Percentiles rank a stretch among this genome's conserved stretches.
Evolutionary conservation across 1,139 yeast genomes (phyloP).

Genomic region (Taphrina confusa): DNA sequence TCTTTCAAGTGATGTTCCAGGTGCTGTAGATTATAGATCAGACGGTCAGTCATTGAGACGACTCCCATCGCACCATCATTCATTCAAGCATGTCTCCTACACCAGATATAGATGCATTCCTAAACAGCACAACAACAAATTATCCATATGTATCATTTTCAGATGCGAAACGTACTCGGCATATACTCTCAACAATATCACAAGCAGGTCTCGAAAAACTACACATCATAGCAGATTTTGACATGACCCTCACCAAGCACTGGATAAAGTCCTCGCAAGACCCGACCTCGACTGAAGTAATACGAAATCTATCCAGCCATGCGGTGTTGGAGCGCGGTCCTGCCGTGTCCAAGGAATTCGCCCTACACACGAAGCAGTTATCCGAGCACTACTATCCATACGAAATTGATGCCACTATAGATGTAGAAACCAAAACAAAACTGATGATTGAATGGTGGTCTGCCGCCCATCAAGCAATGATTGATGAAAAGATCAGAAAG

Average conservation of each 20-base stretch:
- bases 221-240: constrained; percentile 27
- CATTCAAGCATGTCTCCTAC: not conserved
- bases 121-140: not conserved
- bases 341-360: constrained; percentile 12
- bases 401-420: constrained; percentile 20
- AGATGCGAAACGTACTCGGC: not conserved
- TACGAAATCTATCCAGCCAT: constrained; percentile 26
- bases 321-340: constrained; percentile 32
- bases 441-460: constrained; percentile 34
- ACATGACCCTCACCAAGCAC: constrained; percentile 34
- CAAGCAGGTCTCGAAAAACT: not conserved
- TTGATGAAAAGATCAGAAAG: constrained; percentile 8
- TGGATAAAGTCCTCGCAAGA: constrained; percentile 20
- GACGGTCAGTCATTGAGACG: no score
- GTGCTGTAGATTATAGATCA: no score
- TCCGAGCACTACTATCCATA: constrained; percentile 24
- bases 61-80: not conserved
- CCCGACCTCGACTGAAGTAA: not conserved
- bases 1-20: no score
- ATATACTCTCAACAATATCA: not conserved
- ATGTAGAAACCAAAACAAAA: constrained; percentile 7
- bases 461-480: constrained; percentile 30
- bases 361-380: constrained; percentile 12
- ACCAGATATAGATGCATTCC: not conserved
- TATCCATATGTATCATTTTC: constrained; percentile 14